Evolutionary conservation across 176 grass and related monocot species (phyloP).

Genomic region (Otatea glauca): DNA sequence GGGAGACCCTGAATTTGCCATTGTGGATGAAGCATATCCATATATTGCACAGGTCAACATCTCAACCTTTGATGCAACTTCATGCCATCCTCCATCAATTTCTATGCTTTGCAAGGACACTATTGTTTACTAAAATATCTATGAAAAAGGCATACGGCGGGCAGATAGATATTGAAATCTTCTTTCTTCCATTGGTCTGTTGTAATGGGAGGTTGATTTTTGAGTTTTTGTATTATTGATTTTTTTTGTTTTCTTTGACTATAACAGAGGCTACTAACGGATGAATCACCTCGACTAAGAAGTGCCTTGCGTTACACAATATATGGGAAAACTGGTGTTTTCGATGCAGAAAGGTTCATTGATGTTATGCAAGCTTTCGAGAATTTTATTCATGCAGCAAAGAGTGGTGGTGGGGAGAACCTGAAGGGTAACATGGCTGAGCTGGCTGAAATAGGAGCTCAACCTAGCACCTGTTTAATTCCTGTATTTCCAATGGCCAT

Average conservation of each 20-base stretch:
- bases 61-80: slow-evolving; percentile 17
- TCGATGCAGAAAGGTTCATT: slow-evolving; percentile 94
- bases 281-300: slow-evolving; percentile 89
- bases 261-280: slow-evolving; percentile 87
- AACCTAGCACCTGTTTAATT: slow-evolving; percentile 64
- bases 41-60: slow-evolving; percentile 83
- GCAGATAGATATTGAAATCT: neutral
- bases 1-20: slow-evolving; percentile 96
- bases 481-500: slow-evolving; percentile 64
- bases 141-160: neutral
- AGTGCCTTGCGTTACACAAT: slow-evolving; percentile 90
- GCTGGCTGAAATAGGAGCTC: slow-evolving; percentile 73
- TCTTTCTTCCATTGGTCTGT: slow-evolving; percentile 8
- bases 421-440: slow-evolving; percentile 89
- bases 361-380: slow-evolving; percentile 99
- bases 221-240: slow-evolving; percentile 17
- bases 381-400: slow-evolving; percentile 89
- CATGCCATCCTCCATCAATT: neutral
- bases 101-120: neutral
- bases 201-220: neutral
- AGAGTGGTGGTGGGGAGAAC: slow-evolving; percentile 88
- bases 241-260: slow-evolving; percentile 21
- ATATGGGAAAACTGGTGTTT: slow-evolving; percentile 92
- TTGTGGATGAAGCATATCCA: slow-evolving; percentile 98
- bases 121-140: neutral